A percentile compares a stretch with the other conserved stretches of the same genome.
phyloP scores from a whole-genome alignment of 2,329 filamentous ascomycete species.

The Pyrenochaeta sp. region DNA sequence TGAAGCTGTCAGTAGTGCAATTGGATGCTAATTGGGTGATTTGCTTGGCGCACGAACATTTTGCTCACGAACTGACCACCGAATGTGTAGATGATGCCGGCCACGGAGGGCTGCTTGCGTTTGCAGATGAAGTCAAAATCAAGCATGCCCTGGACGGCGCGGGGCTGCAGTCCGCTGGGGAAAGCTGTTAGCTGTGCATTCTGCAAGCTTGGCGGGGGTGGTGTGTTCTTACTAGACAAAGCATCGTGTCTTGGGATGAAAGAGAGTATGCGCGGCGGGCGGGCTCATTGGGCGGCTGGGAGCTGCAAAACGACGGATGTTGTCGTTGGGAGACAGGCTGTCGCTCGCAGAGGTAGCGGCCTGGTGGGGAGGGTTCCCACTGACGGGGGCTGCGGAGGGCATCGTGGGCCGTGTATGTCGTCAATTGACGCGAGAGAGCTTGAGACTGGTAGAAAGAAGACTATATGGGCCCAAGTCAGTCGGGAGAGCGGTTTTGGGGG shows the following conservation, averaged over 20 bases:
- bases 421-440: slow-evolving; percentile 22
- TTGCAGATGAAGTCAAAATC: slow-evolving; percentile 99
- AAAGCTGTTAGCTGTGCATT: slow-evolving; percentile 27
- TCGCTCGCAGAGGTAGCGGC: slow-evolving; percentile 40
- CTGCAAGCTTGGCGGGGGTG: slow-evolving; percentile 5
- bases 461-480: slow-evolving; percentile 26
- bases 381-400: slow-evolving; percentile 51
- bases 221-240: slow-evolving; percentile 81
- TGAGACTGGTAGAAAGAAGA: slow-evolving; percentile 1
- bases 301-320: slow-evolving; percentile 94
- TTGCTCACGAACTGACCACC: slow-evolving; percentile 99
- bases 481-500: slow-evolving; percentile 4
- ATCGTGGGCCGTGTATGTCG: slow-evolving; percentile 49
- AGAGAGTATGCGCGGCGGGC: slow-evolving; percentile 85
- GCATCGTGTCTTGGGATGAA: slow-evolving; percentile 99
- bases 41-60: slow-evolving; percentile 70
- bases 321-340: slow-evolving; percentile 85
- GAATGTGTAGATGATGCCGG: slow-evolving; percentile 99
- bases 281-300: slow-evolving; percentile 93
- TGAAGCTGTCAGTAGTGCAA: slow-evolving; percentile 21
- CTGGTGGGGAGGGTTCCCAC: slow-evolving; percentile 40
- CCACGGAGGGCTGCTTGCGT: slow-evolving; percentile 92
- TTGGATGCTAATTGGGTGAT: background rate
- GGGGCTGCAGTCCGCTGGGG: slow-evolving; percentile 86
- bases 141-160: slow-evolving; percentile 71